phyloP scores from a whole-genome alignment of 805 yeast genomes.

The Pichia gijzeniarum region DNA sequence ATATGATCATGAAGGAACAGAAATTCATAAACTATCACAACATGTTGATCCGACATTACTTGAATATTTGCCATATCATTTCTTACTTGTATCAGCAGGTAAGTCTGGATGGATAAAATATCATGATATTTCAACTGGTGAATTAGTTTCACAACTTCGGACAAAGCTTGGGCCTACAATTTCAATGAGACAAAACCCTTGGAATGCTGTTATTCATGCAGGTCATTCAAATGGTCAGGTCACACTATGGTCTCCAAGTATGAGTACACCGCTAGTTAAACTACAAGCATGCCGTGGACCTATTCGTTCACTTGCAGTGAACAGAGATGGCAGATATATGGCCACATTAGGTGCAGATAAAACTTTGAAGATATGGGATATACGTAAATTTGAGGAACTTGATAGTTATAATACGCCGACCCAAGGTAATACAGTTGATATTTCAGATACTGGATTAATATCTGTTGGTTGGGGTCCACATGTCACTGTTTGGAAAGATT shows the following conservation, averaged over 20 bases:
- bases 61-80: slow-evolving; percentile 91
- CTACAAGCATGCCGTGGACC: slow-evolving; percentile 82
- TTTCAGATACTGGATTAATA: slow-evolving; percentile 82
- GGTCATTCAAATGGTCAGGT: slow-evolving; percentile 94
- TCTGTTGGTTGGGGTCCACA: slow-evolving; percentile 96
- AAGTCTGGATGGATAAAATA: slow-evolving; percentile 82
- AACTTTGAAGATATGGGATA: slow-evolving; percentile 85
- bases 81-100: slow-evolving; percentile 80
- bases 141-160: slow-evolving; percentile 70
- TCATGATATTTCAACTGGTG: slow-evolving; percentile 94
- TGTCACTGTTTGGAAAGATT: slow-evolving; percentile 90
- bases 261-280: slow-evolving; percentile 79
- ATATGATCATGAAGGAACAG: slow-evolving; percentile 86
- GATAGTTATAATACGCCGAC: slow-evolving; percentile 73
- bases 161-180: slow-evolving; percentile 89
- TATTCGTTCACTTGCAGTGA: slow-evolving; percentile 74
- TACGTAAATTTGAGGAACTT: slow-evolving; percentile 71
- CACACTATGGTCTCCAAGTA: slow-evolving; percentile 87
- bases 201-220: slow-evolving; percentile 90
- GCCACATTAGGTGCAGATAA: slow-evolving; percentile 87
- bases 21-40: slow-evolving; percentile 83
- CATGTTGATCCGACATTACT: slow-evolving; percentile 80
- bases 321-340: slow-evolving; percentile 92
- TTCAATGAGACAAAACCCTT: slow-evolving; percentile 84
- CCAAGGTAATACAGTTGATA: slow-evolving; percentile 71